A percentile compares a stretch with the other conserved stretches of the same genome.
Evolutionary conservation across 176 grass and related monocot genomes (phyloP).

Genomic region (Carex kokanica): DNA sequence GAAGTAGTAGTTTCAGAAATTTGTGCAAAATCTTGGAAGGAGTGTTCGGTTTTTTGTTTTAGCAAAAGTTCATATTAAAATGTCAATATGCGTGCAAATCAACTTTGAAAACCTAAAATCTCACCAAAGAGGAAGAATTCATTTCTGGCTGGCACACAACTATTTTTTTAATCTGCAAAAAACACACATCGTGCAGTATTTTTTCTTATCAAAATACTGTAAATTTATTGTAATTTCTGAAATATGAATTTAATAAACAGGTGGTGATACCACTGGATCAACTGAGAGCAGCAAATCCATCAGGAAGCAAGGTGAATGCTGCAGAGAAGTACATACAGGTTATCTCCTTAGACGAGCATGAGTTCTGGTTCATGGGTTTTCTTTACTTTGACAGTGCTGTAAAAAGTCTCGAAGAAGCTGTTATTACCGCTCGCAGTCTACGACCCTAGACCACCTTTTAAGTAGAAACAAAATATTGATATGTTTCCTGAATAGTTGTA

Average conservation of each 20-base stretch:
- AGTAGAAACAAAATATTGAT: not conserved
- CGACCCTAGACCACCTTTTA: conserved; percentile 42
- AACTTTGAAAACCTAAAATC: not conserved
- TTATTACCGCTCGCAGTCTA: conserved; percentile 48
- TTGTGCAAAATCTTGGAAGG: not conserved
- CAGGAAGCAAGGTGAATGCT: conserved; percentile 62
- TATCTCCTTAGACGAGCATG: conserved; percentile 70
- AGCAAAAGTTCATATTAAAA: not conserved
- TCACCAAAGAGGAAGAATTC: not conserved
- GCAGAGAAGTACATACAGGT: conserved; percentile 81
- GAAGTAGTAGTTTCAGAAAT: not conserved
- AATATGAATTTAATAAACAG: conserved; percentile 35
- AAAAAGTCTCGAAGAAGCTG: conserved; percentile 65
- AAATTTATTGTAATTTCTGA: not conserved
- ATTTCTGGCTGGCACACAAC: not conserved
- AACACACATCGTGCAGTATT: not conserved
- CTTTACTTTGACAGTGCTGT: conserved; percentile 63
- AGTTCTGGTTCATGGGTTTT: conserved; percentile 96
- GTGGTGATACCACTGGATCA: conserved; percentile 87
- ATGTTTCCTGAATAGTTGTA: not conserved
- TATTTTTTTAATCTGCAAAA: not conserved
- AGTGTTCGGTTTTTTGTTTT: not conserved
- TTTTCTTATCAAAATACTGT: conserved; percentile 7
- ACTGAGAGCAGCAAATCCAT: conserved; percentile 75
- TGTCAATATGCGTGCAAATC: not conserved